Conservation (phyloP, 2,329 filamentous ascomycete genomes). For the Cladosporium sp. region DNA sequence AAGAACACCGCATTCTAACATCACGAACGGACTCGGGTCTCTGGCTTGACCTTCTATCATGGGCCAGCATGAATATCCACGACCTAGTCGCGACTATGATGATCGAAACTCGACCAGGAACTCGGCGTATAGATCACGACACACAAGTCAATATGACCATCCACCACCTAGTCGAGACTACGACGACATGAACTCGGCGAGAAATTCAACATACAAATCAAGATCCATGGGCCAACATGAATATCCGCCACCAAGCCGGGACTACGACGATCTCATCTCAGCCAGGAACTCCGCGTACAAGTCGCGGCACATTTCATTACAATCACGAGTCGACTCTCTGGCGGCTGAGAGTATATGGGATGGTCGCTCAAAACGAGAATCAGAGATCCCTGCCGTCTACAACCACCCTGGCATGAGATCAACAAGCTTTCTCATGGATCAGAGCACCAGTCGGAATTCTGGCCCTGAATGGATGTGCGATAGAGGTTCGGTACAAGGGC, state of each 20-base stretch:
- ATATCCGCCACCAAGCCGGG: slow-evolving; percentile 9
- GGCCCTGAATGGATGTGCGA: slow-evolving; percentile 18
- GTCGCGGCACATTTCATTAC: slow-evolving; percentile 29
- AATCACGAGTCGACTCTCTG: slow-evolving; percentile 27
- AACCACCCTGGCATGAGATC: slow-evolving; percentile 19
- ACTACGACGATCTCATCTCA: slow-evolving; percentile 14
- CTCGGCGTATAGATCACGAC: slow-evolving; percentile 28
- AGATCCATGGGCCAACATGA: slow-evolving; percentile 24
- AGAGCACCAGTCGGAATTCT: slow-evolving; percentile 13
- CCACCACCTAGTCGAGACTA: slow-evolving; percentile 13
- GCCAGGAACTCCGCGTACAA: slow-evolving; percentile 24
- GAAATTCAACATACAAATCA: slow-evolving; percentile 26
- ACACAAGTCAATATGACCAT: slow-evolving; percentile 20
- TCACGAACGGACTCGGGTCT: slow-evolving; percentile 3
- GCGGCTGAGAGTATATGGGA: slow-evolving; percentile 19
- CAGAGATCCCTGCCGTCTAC: slow-evolving; percentile 25
- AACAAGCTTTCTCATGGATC: slow-evolving; percentile 22
- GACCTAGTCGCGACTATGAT: slow-evolving; percentile 12
- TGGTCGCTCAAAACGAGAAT: slow-evolving; percentile 17
- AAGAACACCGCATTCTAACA: not conserved
- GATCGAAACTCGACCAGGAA: slow-evolving; percentile 13
- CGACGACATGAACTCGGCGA: slow-evolving; percentile 11
- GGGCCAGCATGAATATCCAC: slow-evolving; percentile 6
- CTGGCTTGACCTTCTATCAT: not conserved
- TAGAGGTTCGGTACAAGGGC: not conserved